A percentile compares a stretch with the other conserved stretches of the same genome.
Evolutionary conservation across 2,329 filamentous ascomycete genomes (phyloP).

Genomic region (Penicillium paneum): DNA sequence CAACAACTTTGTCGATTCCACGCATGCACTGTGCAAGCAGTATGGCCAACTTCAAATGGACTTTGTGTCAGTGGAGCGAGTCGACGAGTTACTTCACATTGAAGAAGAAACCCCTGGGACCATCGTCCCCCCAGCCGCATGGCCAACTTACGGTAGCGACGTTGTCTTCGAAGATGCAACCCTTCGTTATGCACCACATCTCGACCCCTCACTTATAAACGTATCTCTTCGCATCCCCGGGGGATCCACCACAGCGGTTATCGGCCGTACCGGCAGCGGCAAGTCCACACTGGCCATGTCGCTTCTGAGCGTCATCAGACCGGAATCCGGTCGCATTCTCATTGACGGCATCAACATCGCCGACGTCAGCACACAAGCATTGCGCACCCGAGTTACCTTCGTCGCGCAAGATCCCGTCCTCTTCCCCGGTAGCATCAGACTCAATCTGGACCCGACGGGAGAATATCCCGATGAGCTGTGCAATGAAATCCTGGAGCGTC

Average conservation of each 20-base stretch:
- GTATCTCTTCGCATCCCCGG: slow-evolving; percentile 71
- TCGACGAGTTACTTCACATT: slow-evolving; percentile 75
- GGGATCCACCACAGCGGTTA: slow-evolving; percentile 73
- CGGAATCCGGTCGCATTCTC: slow-evolving; percentile 54
- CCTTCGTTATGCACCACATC: slow-evolving; percentile 72
- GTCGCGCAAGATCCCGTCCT: slow-evolving; percentile 66
- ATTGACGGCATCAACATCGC: slow-evolving; percentile 62
- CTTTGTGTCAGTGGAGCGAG: slow-evolving; percentile 83
- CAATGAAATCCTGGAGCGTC: slow-evolving; percentile 51
- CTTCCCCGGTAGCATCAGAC: slow-evolving; percentile 59
- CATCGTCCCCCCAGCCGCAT: slow-evolving; percentile 67
- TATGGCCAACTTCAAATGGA: slow-evolving; percentile 89
- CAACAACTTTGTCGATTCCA: slow-evolving; percentile 61
- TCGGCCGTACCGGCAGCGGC: slow-evolving; percentile 75
- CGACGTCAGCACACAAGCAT: slow-evolving; percentile 56
- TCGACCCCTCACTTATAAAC: slow-evolving; percentile 68
- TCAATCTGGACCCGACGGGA: slow-evolving; percentile 61
- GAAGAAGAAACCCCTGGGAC: slow-evolving; percentile 70
- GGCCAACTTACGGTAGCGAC: slow-evolving; percentile 70
- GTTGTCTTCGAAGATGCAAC: slow-evolving; percentile 75
- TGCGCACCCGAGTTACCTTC: slow-evolving; percentile 63
- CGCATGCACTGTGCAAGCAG: slow-evolving; percentile 69
- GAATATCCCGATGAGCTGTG: slow-evolving; percentile 58
- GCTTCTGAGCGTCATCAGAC: slow-evolving; percentile 56
- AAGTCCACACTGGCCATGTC: slow-evolving; percentile 72